Conservation (phyloP, 495 filamentous ascomycete species). For the Daldinia childiae region DNA sequence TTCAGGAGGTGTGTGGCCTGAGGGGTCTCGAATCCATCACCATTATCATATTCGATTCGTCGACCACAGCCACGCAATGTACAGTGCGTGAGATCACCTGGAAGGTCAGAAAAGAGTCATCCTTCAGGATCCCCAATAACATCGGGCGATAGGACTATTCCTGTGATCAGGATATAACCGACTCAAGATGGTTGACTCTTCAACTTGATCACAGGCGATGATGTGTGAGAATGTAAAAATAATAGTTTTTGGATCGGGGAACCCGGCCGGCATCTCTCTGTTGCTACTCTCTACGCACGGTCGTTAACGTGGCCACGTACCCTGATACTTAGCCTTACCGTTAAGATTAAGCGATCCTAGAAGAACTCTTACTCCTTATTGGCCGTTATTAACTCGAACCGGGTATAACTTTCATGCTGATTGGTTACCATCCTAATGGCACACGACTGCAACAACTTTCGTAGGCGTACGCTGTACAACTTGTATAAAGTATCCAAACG, state of each 20-base stretch:
- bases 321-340: conserved; percentile 14
- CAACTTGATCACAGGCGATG: conserved; percentile 19
- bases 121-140: conserved; percentile 18
- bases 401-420: conserved; percentile 16
- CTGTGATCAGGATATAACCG: conserved; percentile 26
- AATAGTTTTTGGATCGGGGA: conserved; percentile 1
- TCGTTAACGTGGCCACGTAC: background rate
- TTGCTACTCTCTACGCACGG: conserved; percentile 8
- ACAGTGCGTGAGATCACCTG: conserved; percentile 19
- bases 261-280: conserved; percentile 9
- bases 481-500: background rate
- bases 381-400: background rate
- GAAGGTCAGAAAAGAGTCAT: conserved; percentile 19
- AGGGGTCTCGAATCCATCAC: conserved; percentile 4
- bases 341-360: conserved; percentile 20
- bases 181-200: background rate
- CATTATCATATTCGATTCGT: conserved; percentile 9
- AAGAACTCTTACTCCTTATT: conserved; percentile 9
- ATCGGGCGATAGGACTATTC: conserved; percentile 22
- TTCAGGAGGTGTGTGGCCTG: conserved; percentile 20
- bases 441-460: conserved; percentile 16
- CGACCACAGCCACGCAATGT: conserved; percentile 18
- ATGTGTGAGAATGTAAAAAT: conserved; percentile 10
- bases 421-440: conserved; percentile 45
- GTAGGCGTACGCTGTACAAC: conserved; percentile 23